phyloP scores from a whole-genome alignment of 495 filamentous ascomycete species.

The Chaetomidium leptoderma region DNA sequence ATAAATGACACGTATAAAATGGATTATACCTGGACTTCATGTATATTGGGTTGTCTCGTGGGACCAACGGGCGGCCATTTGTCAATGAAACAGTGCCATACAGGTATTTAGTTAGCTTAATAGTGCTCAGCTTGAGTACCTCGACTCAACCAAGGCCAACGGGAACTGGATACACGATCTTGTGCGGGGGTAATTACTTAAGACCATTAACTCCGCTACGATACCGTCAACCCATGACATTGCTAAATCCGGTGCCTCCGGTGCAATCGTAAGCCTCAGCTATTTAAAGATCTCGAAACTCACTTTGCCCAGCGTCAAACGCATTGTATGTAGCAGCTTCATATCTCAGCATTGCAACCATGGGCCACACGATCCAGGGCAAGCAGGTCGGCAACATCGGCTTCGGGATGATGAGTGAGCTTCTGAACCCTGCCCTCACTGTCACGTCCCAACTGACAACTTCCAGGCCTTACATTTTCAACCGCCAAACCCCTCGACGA shows the following conservation, averaged over 20 bases:
- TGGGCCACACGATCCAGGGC: slow-evolving; percentile 37
- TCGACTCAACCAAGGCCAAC: no score
- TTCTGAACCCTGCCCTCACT: not conserved
- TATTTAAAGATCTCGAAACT: not conserved
- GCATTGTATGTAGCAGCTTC: no score
- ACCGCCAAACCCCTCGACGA: slow-evolving; percentile 45
- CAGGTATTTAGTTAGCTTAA: no score
- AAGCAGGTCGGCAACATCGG: slow-evolving; percentile 55
- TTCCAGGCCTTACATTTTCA: slow-evolving; percentile 73
- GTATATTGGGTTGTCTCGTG: no score
- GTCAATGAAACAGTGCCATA: no score
- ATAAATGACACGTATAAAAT: no score
- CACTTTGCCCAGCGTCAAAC: not conserved
- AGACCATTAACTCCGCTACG: slow-evolving; percentile 1
- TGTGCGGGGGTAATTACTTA: no score
- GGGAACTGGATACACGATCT: no score
- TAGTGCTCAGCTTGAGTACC: no score
- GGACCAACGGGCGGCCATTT: no score
- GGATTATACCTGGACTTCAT: no score
- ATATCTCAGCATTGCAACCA: slow-evolving; percentile 3
- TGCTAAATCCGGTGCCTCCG: not conserved
- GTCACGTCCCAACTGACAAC: not conserved
- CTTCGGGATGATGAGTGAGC: slow-evolving; percentile 54
- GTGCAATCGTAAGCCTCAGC: not conserved
- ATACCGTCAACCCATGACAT: not conserved